A percentile compares a stretch with the other conserved stretches of the same genome.
phyloP scores from a whole-genome alignment of 2,329 filamentous ascomycete species.

The Teratosphaeria zuluensis region DNA sequence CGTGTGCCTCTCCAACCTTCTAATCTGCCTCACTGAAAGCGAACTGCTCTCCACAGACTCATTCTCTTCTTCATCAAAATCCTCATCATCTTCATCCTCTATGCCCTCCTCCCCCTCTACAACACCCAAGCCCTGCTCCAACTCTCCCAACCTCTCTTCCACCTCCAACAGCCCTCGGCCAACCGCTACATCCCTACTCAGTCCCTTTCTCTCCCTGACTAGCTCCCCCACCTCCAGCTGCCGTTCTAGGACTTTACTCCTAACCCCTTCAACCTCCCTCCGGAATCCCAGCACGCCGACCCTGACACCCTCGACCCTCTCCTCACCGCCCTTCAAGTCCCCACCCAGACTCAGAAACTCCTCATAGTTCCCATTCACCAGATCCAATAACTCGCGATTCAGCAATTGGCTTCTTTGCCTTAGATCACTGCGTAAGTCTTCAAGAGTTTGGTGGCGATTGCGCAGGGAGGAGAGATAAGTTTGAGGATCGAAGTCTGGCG shows the following conservation, averaged over 20 bases:
- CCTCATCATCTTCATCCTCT: slow-evolving; percentile 22
- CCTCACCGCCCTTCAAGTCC: slow-evolving; percentile 76
- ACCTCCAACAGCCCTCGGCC: slow-evolving; percentile 57
- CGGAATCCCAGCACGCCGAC: slow-evolving; percentile 80
- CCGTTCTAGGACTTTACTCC: slow-evolving; percentile 53
- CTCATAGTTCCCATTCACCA: slow-evolving; percentile 92
- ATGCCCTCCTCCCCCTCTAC: slow-evolving; percentile 18
- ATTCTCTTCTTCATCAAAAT: slow-evolving; percentile 26
- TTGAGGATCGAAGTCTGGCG: slow-evolving; percentile 66
- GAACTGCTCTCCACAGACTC: slow-evolving; percentile 21
- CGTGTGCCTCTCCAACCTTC: slow-evolving; percentile 45
- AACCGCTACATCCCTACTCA: slow-evolving; percentile 54
- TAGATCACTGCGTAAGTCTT: slow-evolving; percentile 80
- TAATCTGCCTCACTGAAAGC: slow-evolving; percentile 13
- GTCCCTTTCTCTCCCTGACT: slow-evolving; percentile 55
- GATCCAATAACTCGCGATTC: slow-evolving; percentile 76
- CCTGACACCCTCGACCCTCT: slow-evolving; percentile 80
- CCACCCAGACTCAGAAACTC: slow-evolving; percentile 78
- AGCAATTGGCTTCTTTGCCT: slow-evolving; percentile 70
- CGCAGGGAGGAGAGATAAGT: slow-evolving; percentile 73
- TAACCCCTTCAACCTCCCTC: slow-evolving; percentile 69
- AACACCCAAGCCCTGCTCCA: slow-evolving; percentile 57
- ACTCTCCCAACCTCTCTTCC: slow-evolving; percentile 49
- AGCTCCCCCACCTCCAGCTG: slow-evolving; percentile 53
- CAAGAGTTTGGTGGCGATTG: slow-evolving; percentile 91